Percentiles rank a stretch among this genome's conserved stretches.
Conservation (phyloP, 768 basidiomycete species). For the Exsudoporus frostii region DNA sequence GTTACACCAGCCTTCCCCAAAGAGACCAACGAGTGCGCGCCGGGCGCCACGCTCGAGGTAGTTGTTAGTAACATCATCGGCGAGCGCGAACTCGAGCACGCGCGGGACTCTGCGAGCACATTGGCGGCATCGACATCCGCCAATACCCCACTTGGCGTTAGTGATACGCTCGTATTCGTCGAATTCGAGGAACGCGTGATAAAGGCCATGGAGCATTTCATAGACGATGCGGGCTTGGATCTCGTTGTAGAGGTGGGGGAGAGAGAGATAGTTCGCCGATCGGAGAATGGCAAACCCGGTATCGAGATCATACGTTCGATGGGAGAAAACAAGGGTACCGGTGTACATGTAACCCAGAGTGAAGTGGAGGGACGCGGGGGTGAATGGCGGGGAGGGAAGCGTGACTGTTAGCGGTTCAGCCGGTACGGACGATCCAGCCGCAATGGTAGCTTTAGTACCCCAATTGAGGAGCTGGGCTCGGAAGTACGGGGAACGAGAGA, state of each 20-base stretch:
- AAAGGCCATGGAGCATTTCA: conserved; percentile 89
- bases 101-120: conserved; percentile 79
- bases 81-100: conserved; percentile 76
- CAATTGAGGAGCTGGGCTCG: conserved; percentile 73
- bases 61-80: conserved; percentile 73
- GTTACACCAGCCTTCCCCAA: conserved; percentile 87
- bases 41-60: conserved; percentile 70
- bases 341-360: conserved; percentile 94
- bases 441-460: conserved; percentile 38
- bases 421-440: conserved; percentile 21
- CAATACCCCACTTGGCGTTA: conserved; percentile 74
- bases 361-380: conserved; percentile 90
- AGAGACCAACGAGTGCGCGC: conserved; percentile 75
- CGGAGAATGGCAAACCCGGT: conserved; percentile 90
- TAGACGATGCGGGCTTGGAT: conserved; percentile 78
- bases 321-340: conserved; percentile 89
- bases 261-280: conserved; percentile 74
- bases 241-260: conserved; percentile 73
- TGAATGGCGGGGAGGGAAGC: conserved; percentile 90
- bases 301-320: conserved; percentile 87
- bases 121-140: conserved; percentile 80
- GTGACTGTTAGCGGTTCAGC: conserved; percentile 57
- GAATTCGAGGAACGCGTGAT: conserved; percentile 79
- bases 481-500: conserved; percentile 88
- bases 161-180: conserved; percentile 75